Evolutionary conservation across 352 stramenopile genomes (phyloP).

Genomic region (Globisporangium apiculatum): DNA sequence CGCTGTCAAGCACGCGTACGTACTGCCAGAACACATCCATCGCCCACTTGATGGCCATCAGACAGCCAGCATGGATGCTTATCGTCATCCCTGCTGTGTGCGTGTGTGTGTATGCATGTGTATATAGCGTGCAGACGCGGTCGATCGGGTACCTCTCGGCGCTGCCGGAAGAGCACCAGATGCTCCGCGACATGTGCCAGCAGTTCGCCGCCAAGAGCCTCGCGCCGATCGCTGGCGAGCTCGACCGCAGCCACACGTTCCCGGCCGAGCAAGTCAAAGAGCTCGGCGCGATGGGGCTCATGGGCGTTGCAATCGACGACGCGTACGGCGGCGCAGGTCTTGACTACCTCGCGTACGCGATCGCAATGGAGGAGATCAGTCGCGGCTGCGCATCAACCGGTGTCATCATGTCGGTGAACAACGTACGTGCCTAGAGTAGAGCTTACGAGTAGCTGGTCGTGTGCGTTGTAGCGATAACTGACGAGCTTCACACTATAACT

Average conservation of each 20-base stretch:
- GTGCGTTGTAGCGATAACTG: not conserved
- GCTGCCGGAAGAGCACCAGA: slow-evolving; percentile 93
- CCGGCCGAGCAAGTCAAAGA: slow-evolving; percentile 77
- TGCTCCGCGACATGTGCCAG: slow-evolving; percentile 95
- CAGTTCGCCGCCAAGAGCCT: slow-evolving; percentile 95
- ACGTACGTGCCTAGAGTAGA: slow-evolving; percentile 24
- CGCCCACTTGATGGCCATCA: not conserved
- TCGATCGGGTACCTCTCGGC: slow-evolving; percentile 52
- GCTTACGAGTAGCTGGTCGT: too few relatives aligned
- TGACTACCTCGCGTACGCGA: slow-evolving; percentile 95
- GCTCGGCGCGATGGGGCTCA: slow-evolving; percentile 92
- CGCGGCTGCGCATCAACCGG: slow-evolving; percentile 93
- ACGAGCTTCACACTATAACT: not conserved
- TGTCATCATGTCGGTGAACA: slow-evolving; percentile 96
- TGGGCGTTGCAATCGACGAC: slow-evolving; percentile 91
- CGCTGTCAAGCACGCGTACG: slow-evolving; percentile 10
- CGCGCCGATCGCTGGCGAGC: slow-evolving; percentile 82
- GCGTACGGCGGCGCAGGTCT: slow-evolving; percentile 90
- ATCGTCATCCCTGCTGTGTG: not conserved
- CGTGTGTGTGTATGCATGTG: not conserved
- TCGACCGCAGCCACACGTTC: slow-evolving; percentile 88
- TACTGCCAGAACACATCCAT: not conserved
- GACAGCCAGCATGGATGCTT: not conserved
- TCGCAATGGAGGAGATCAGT: slow-evolving; percentile 97
- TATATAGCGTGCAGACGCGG: slow-evolving; percentile 21